Evolutionary conservation across 495 filamentous ascomycete species (phyloP), one percentile per base, ranked within the genome.

Genomic region (Umbilicaria muhlenbergii): DNA sequence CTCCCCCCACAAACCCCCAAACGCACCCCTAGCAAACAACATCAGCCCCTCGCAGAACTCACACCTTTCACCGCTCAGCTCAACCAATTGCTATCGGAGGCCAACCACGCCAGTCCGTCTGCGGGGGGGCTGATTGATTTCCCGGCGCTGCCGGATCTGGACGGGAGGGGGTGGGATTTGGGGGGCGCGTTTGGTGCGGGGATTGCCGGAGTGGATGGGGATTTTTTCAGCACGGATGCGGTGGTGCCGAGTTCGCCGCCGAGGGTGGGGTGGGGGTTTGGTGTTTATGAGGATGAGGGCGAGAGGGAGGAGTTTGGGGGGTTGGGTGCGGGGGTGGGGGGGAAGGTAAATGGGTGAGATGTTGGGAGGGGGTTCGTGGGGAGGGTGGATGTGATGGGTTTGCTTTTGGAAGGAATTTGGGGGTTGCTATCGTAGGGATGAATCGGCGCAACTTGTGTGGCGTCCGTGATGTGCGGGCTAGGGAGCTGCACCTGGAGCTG

Each of bases 41-140:
- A 33, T 47, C 42, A 44, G 19, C n/a, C 45, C 19, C 38, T 58
- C 19, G 41, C 39, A 11, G 55, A 61, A 13, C 24, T 61, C 24
- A 63, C 74, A 7, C 78, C 78, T 1, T 68, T 80, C 49, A 75
- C 77, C 0, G 65, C 64, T n/a, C 69, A 73, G 13, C 61, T 82
- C 5, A 69, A 68, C 46, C 66, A 76, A 49, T 51, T 82, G 24
- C 63, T 82, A 17, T 73, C 71, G 24, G 70, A 76, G 39, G 60
- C 69, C 2, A 64, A 70, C 39, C 59, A 70, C 15, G 66, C 62
- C 41, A 59, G 60, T 6, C 57, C 61, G 18, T 51, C 56, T 12
- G 57, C 60, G 40, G 28, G 51, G 32, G 19, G n/a, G 34, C 34
- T 55, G 16, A 36, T 51, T 32, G 57, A 60, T 36, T 58, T 71